Conservation (phyloP, 176 grass and related monocot genomes). For the Alopecurus myosuroides region DNA sequence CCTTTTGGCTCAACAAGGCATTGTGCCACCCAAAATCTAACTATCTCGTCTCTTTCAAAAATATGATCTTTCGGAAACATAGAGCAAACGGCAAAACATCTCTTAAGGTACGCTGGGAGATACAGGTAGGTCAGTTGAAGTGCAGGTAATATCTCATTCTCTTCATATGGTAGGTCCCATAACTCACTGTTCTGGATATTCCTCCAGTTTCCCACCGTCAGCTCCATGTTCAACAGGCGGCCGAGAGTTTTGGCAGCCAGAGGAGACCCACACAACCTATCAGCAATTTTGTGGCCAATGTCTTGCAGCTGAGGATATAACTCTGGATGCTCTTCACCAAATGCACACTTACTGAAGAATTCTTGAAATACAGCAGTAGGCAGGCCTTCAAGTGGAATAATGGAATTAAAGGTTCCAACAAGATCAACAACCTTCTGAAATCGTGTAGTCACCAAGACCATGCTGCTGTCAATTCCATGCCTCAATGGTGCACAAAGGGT, state of each 20-base stretch:
- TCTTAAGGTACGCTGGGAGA: slow-evolving; percentile 30
- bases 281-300: neutral
- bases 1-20: neutral
- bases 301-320: neutral
- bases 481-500: neutral
- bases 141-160: slow-evolving; percentile 28
- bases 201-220: neutral
- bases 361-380: too few relatives aligned
- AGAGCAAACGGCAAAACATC: slow-evolving; percentile 31
- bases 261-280: slow-evolving; percentile 20
- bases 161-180: slow-evolving; percentile 15
- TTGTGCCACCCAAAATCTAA: neutral
- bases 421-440: neutral
- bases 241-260: slow-evolving; percentile 38
- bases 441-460: neutral
- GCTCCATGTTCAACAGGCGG: neutral
- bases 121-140: slow-evolving; percentile 46
- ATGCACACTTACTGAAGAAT: too few relatives aligned
- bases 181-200: slow-evolving; percentile 20
- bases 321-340: too few relatives aligned
- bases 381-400: neutral
- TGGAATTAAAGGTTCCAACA: neutral
- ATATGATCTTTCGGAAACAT: slow-evolving; percentile 29
- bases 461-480: neutral
- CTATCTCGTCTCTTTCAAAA: neutral